These are phyloP conservation scores for Hydnum rufescens DNA, from an alignment of 768 basidiomycete genomes.

Conservation along the genomic window DNA sequence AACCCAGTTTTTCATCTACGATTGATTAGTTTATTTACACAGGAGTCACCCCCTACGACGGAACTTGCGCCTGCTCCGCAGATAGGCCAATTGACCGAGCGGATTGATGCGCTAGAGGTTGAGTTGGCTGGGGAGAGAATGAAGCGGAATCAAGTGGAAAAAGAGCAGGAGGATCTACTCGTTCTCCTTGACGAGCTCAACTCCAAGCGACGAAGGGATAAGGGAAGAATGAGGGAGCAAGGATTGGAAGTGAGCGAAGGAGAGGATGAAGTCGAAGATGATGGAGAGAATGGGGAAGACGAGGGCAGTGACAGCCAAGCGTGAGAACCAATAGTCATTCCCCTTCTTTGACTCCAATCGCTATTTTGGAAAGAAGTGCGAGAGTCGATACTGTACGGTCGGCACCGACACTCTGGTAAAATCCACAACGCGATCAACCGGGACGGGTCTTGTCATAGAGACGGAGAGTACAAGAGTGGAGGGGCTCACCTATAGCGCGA, in stretches of 20 bases:
- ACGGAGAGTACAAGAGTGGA: too few relatives aligned
- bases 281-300: not conserved
- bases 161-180: slow-evolving; percentile 90
- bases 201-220: slow-evolving; percentile 68
- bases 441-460: too few relatives aligned
- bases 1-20: not conserved
- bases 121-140: slow-evolving; percentile 34
- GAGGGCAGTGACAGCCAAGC: too few relatives aligned
- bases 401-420: too few relatives aligned
- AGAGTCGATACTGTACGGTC: too few relatives aligned
- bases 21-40: not conserved
- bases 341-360: too few relatives aligned
- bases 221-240: slow-evolving; percentile 47
- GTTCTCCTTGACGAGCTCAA: slow-evolving; percentile 86
- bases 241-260: slow-evolving; percentile 87
- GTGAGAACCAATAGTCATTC: too few relatives aligned
- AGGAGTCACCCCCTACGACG: not conserved
- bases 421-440: too few relatives aligned
- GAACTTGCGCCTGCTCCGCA: slow-evolving; percentile 14
- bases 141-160: slow-evolving; percentile 67
- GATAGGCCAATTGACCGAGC: slow-evolving; percentile 25
- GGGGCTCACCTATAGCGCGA: too few relatives aligned
- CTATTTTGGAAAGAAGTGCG: too few relatives aligned
- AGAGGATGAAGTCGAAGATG: slow-evolving; percentile 34
- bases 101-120: slow-evolving; percentile 11